phyloP scores from a whole-genome alignment of 345 rosid genomes.

The Populus deltoides region DNA sequence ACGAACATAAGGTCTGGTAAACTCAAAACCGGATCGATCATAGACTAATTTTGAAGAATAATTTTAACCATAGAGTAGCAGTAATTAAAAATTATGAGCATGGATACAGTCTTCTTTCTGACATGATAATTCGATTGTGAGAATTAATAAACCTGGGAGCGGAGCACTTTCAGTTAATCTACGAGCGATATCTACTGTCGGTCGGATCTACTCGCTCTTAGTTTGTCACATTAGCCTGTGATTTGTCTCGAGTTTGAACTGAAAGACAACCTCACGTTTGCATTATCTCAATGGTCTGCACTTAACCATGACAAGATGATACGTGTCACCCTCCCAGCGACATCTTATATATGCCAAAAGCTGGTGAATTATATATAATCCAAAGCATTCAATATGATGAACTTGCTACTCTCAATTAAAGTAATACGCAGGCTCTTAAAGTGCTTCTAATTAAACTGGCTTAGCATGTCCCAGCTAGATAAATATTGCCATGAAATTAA shows the following conservation, averaged over 20 bases:
- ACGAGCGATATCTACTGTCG: neutral
- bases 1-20: neutral
- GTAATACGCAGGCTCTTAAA: neutral
- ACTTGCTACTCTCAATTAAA: neutral
- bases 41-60: neutral
- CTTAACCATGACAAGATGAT: neutral
- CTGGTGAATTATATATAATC: slow-evolving; percentile 7
- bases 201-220: neutral
- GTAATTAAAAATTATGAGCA: neutral
- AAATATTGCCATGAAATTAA: neutral
- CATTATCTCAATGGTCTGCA: slow-evolving; percentile 15
- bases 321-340: slow-evolving; percentile 4
- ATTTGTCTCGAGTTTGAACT: neutral
- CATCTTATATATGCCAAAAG: slow-evolving; percentile 13
- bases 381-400: neutral
- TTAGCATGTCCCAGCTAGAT: slow-evolving; percentile 17
- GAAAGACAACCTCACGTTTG: slow-evolving; percentile 27
- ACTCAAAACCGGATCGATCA: neutral
- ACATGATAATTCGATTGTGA: neutral
- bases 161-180: neutral
- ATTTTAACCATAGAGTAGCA: neutral
- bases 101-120: neutral
- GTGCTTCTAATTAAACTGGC: slow-evolving; percentile 6
- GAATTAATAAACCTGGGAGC: neutral
- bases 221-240: slow-evolving; percentile 6